Evolutionary conservation across 768 basidiomycete genomes (phyloP).

Genomic region (Tulasnella sp.): DNA sequence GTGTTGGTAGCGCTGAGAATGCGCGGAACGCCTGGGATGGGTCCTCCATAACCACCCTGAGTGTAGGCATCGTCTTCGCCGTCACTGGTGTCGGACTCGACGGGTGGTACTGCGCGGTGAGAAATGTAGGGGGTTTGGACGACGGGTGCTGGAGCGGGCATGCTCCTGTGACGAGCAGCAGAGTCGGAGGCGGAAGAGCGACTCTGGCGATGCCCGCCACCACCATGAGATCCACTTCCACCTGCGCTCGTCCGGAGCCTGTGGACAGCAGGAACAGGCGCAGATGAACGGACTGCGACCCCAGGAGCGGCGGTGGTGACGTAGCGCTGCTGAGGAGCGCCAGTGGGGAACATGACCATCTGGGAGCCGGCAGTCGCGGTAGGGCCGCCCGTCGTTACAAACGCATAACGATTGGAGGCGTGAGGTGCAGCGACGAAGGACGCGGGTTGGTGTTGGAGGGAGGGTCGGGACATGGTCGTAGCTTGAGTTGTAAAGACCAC

Average conservation of each 20-base stretch:
- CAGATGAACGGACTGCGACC: not conserved
- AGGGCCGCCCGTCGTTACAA: not conserved
- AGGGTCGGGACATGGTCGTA: constrained; percentile 8
- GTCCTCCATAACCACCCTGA: constrained; percentile 8
- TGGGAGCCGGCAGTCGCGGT: not conserved
- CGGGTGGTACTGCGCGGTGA: not conserved
- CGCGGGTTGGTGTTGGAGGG: constrained; percentile 7
- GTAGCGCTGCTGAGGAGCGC: not conserved
- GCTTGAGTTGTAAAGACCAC: constrained; percentile 9
- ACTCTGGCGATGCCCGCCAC: not conserved
- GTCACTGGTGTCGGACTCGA: constrained; percentile 12
- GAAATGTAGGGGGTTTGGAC: constrained; percentile 6
- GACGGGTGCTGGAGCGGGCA: not conserved
- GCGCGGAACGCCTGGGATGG: constrained; percentile 14
- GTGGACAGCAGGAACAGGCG: not conserved
- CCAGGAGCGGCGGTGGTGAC: not conserved
- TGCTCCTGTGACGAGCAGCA: not conserved
- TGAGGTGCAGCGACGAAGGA: constrained; percentile 11
- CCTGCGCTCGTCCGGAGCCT: not conserved
- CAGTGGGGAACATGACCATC: not conserved
- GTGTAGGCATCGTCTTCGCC: constrained; percentile 3
- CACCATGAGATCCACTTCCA: not conserved
- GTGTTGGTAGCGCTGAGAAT: constrained; percentile 16
- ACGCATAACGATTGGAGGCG: constrained; percentile 13
- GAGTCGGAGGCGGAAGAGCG: not conserved